These are phyloP conservation scores for Calocybe gangraenosa DNA, from an alignment of 768 basidiomycete species.

Conservation along the genomic window DNA sequence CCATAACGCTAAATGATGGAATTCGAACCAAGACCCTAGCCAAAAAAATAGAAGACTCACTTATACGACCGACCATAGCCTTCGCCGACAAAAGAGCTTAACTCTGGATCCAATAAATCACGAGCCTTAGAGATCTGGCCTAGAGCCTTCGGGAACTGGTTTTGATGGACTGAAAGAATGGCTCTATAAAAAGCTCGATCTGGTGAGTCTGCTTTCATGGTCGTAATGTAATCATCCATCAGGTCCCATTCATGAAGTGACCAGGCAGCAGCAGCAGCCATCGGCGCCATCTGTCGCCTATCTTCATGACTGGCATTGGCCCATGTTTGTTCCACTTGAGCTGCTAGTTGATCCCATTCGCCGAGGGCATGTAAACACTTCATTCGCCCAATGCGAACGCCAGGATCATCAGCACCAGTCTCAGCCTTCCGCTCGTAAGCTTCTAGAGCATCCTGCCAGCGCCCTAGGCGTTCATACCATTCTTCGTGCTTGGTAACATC, in stretches of 20 bases:
- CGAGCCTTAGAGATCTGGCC: slow-evolving; percentile 89
- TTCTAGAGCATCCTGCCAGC: slow-evolving; percentile 90
- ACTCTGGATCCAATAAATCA: slow-evolving; percentile 86
- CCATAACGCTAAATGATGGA: slow-evolving; percentile 65
- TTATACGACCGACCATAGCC: slow-evolving; percentile 97
- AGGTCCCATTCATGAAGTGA: slow-evolving; percentile 95
- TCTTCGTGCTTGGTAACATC: slow-evolving; percentile 92
- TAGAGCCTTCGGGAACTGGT: slow-evolving; percentile 89
- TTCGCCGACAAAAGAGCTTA: slow-evolving; percentile 90
- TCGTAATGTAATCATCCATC: slow-evolving; percentile 95
- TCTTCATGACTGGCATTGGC: slow-evolving; percentile 76
- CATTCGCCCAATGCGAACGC: slow-evolving; percentile 85
- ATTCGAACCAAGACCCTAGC: slow-evolving; percentile 1
- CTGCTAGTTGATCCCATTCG: slow-evolving; percentile 91
- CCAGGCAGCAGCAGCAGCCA: slow-evolving; percentile 98
- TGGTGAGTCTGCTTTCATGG: slow-evolving; percentile 89
- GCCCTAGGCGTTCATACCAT: slow-evolving; percentile 95
- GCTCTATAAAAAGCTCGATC: slow-evolving; percentile 96
- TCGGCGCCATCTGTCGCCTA: slow-evolving; percentile 87
- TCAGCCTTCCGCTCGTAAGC: slow-evolving; percentile 80
- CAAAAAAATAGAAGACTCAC: slow-evolving; percentile 40
- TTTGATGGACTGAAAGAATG: slow-evolving; percentile 93
- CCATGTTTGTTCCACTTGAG: slow-evolving; percentile 88
- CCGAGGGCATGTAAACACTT: slow-evolving; percentile 96
- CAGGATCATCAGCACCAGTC: slow-evolving; percentile 71